phyloP scores from a whole-genome alignment of 2,329 filamentous ascomycete species.

The Neonectria hederae region DNA sequence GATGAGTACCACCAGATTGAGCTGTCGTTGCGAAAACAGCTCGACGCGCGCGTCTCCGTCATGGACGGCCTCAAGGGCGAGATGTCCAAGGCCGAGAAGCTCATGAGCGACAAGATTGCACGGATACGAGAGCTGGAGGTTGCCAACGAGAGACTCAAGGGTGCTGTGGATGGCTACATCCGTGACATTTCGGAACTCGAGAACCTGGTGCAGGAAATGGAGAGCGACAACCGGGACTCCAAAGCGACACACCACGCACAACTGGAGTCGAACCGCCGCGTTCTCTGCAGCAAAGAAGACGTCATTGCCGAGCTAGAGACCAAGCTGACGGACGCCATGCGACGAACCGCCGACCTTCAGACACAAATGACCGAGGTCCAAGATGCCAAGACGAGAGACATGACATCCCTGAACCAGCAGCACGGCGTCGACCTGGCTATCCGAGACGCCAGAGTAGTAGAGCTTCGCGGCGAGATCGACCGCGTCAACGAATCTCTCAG shows the following conservation, averaged over 20 bases:
- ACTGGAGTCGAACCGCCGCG: slow-evolving; percentile 46
- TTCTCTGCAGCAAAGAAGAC: slow-evolving; percentile 50
- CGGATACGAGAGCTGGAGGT: slow-evolving; percentile 59
- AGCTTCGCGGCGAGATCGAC: slow-evolving; percentile 61
- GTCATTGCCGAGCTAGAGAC: slow-evolving; percentile 55
- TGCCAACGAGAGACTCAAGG: slow-evolving; percentile 60
- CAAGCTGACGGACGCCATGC: slow-evolving; percentile 53
- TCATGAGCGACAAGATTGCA: slow-evolving; percentile 50
- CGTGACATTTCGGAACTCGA: slow-evolving; percentile 65
- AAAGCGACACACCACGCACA: slow-evolving; percentile 47
- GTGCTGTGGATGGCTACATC: slow-evolving; percentile 62
- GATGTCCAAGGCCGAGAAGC: slow-evolving; percentile 46
- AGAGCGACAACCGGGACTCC: slow-evolving; percentile 48
- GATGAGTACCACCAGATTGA: slow-evolving; percentile 70
- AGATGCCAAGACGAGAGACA: slow-evolving; percentile 45
- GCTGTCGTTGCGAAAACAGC: slow-evolving; percentile 64
- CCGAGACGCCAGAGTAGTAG: slow-evolving; percentile 59
- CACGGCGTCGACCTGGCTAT: slow-evolving; percentile 60
- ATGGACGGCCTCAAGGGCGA: slow-evolving; percentile 60
- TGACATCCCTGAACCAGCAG: slow-evolving; percentile 49
- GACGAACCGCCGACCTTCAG: slow-evolving; percentile 51
- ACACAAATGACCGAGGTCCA: slow-evolving; percentile 51
- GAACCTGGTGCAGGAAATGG: slow-evolving; percentile 58
- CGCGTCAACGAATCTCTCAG: slow-evolving; percentile 56
- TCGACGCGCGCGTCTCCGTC: slow-evolving; percentile 61